Evolutionary conservation across 1,284 basidiomycete genomes (phyloP), one percentile per base, ranked within the genome.

Genomic region (Apiotrichum siamense): DNA sequence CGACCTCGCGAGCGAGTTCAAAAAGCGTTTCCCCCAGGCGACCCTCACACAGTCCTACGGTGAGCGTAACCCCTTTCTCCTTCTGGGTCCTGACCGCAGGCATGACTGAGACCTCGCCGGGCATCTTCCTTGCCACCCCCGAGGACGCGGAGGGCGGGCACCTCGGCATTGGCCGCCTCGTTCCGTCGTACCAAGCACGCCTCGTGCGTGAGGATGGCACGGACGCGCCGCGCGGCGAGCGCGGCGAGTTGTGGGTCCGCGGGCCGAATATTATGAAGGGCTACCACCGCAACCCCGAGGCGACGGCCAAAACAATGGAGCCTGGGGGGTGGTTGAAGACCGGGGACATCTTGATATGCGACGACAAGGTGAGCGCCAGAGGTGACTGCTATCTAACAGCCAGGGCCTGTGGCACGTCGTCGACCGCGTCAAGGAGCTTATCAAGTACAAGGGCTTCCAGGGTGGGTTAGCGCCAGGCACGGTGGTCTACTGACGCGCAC

Each of bases 201-300:
- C 70, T 97, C 11, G 83, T 94, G 11, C 60, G 64, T 45, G 52
- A 59, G 11, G 64, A 70, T 15, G 62, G 64, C 20, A 67, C 69
- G 48, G 52, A 82, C 17, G 47, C 82, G 13, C 79, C 78, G 20
- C 76, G 74, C 3, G 80, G 79, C 15, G 74, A 83, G 54, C 73
- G 80, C 0, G 90, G 91, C 3, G 90, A 94, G 69, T 64, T 94
- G 11, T 89, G 87, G 85, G 55, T 90, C 7, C 77, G 82, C 47
- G 88, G 88, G 0, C 84, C 86, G 0, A 82, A 77, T 5, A 77
- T 91, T 45, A 90, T 90, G 87, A 88, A 87, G 81, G 77, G 77
- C 5, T 80, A 80, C 61, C 72, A 76, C 61, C 83, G 83, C 63
- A 87, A 89, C 55, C 72, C 76, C 0, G 69, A 73, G 18, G 86